phyloP scores from a whole-genome alignment of 2,329 filamentous ascomycete genomes.

The Pestalotiopsis sp. region DNA sequence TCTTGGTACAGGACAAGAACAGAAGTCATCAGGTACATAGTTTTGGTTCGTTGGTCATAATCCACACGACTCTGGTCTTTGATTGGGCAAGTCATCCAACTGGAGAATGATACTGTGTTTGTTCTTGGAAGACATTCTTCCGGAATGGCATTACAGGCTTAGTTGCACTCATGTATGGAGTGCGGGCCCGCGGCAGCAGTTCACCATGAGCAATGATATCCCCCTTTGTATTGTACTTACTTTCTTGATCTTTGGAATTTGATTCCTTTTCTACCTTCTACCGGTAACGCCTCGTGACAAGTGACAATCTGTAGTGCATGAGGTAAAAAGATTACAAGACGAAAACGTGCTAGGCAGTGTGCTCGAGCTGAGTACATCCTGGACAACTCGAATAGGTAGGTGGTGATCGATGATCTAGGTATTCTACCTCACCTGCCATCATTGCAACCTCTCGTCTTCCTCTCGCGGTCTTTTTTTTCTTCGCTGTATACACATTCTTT shows the following conservation, averaged over 20 bases:
- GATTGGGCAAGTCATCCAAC: neutral
- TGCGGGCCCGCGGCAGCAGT: neutral
- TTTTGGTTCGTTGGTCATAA: neutral
- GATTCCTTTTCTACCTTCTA: constrained; percentile 6
- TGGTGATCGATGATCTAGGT: too few relatives aligned
- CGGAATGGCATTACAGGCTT: neutral
- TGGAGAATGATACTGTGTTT: neutral
- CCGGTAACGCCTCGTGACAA: neutral
- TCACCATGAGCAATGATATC: constrained; percentile 9
- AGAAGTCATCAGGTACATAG: too few relatives aligned
- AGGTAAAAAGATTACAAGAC: neutral
- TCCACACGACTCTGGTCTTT: neutral
- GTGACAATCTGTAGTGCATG: neutral
- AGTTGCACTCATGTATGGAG: neutral
- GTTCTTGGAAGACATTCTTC: neutral
- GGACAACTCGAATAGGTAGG: too few relatives aligned
- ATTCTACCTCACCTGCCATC: too few relatives aligned
- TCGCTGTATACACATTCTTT: too few relatives aligned
- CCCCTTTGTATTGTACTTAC: constrained; percentile 8
- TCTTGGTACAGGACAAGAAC: too few relatives aligned
- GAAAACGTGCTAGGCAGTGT: too few relatives aligned
- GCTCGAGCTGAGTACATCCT: too few relatives aligned
- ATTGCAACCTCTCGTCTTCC: too few relatives aligned
- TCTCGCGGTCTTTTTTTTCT: too few relatives aligned
- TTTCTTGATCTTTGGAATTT: constrained; percentile 10